A percentile compares a stretch with the other conserved stretches of the same genome.
Evolutionary conservation across 192 early-diverging fungal genomes (phyloP).

Genomic region (Jimgerdemannia flammicorona): DNA sequence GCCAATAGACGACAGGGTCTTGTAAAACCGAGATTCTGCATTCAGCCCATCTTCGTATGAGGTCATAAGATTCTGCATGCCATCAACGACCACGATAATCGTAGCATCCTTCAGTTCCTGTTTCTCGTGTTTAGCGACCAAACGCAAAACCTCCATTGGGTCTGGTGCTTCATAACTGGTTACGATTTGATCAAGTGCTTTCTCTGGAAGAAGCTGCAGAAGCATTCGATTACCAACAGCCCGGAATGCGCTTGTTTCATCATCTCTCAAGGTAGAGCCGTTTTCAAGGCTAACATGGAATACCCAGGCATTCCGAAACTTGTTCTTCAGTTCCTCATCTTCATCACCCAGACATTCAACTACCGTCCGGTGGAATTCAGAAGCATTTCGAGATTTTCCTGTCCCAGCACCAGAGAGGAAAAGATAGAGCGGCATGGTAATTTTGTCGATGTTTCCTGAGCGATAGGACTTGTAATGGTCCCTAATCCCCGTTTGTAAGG

Average conservation of each 20-base stretch:
- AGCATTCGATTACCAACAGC: conserved; percentile 29
- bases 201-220: conserved; percentile 20
- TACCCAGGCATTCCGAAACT: conserved; percentile 27
- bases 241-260: conserved; percentile 6
- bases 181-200: conserved; percentile 12
- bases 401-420: conserved; percentile 20
- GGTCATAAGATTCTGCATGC: conserved; percentile 21
- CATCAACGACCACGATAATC: conserved; percentile 27
- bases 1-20: conserved; percentile 19
- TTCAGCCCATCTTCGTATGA: conserved; percentile 13
- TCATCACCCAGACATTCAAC: conserved; percentile 14
- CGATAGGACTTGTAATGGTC: conserved; percentile 8
- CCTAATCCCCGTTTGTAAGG: not conserved
- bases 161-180: conserved; percentile 15
- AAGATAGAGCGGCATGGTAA: conserved; percentile 18
- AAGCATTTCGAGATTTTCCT: conserved; percentile 23
- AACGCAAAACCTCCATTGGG: conserved; percentile 17
- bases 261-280: conserved; percentile 6
- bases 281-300: conserved; percentile 31
- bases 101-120: conserved; percentile 18
- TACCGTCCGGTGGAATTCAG: conserved; percentile 21
- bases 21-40: conserved; percentile 18
- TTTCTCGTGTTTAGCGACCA: conserved; percentile 13
- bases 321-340: conserved; percentile 16
- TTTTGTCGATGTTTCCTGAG: conserved; percentile 10